A percentile compares a stretch with the other conserved stretches of the same genome.
These are phyloP conservation scores for Eustoma russellianum DNA, from an alignment of 257 asterid genomes.

Conservation along the genomic window DNA sequence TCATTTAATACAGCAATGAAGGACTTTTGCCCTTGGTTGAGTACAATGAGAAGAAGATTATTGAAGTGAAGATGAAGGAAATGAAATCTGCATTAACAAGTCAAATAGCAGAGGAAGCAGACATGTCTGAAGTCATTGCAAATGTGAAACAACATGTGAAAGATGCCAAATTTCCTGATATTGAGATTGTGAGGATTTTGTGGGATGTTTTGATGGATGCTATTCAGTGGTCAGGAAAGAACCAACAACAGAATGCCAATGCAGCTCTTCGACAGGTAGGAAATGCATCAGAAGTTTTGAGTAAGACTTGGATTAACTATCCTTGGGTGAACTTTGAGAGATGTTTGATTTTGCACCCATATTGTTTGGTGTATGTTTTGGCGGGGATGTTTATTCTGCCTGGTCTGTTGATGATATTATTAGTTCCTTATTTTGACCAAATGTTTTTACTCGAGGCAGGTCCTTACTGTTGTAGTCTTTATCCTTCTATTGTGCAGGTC, in stretches of 20 bases:
- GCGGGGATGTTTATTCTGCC: too few relatives aligned
- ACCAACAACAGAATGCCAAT: conserved; percentile 90
- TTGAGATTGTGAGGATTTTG: conserved; percentile 67
- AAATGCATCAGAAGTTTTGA: too few relatives aligned
- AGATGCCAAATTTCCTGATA: conserved; percentile 84
- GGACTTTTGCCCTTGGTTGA: conserved; percentile 67
- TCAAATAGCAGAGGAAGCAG: conserved; percentile 74
- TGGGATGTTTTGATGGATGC: conserved; percentile 98
- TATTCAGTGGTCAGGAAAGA: conserved; percentile 91
- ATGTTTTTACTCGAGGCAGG: too few relatives aligned
- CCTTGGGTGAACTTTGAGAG: too few relatives aligned
- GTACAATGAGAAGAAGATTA: conserved; percentile 68
- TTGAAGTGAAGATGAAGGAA: conserved; percentile 75
- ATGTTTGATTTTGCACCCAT: too few relatives aligned
- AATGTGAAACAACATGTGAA: conserved; percentile 80
- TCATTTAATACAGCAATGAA: conserved; percentile 45
- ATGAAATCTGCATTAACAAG: conserved; percentile 69
- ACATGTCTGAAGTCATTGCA: conserved; percentile 71
- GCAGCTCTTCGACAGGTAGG: conserved; percentile 80
- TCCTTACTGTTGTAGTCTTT: neutral
- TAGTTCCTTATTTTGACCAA: too few relatives aligned
- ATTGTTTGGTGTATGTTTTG: too few relatives aligned
- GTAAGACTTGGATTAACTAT: too few relatives aligned
- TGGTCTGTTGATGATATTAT: too few relatives aligned
- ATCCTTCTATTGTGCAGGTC: conserved; percentile 33